Conservation (phyloP, 768 basidiomycete genomes). For the Lentinula lateritia region DNA sequence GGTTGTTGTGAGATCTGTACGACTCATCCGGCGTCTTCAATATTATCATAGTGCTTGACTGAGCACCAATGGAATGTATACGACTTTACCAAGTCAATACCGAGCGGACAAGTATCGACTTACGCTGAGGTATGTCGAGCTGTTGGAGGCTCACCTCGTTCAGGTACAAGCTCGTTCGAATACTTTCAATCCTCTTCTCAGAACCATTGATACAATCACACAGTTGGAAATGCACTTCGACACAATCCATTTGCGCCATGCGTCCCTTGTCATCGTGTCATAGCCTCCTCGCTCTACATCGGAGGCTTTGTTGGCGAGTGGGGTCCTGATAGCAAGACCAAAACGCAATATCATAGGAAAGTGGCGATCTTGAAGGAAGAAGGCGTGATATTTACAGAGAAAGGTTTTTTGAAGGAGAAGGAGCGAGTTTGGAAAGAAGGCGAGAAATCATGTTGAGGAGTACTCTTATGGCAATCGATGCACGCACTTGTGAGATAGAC, state of each 20-base stretch:
- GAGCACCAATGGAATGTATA: constrained; percentile 58
- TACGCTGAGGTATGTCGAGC: constrained; percentile 49
- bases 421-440: not conserved
- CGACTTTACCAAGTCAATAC: constrained; percentile 45
- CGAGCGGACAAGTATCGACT: constrained; percentile 46
- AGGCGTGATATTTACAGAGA: constrained; percentile 43
- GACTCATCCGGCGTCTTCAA: not conserved
- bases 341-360: constrained; percentile 41
- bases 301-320: constrained; percentile 65
- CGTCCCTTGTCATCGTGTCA: constrained; percentile 67
- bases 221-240: constrained; percentile 60
- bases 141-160: constrained; percentile 58
- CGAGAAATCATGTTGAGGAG: too few relatives aligned
- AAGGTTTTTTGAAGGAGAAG: constrained; percentile 32
- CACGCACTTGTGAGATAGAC: too few relatives aligned
- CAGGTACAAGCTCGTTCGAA: constrained; percentile 35
- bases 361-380: constrained; percentile 44
- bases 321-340: constrained; percentile 38
- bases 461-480: too few relatives aligned
- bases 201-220: not conserved
- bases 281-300: constrained; percentile 53
- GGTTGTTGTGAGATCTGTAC: not conserved
- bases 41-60: constrained; percentile 37
- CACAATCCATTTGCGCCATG: constrained; percentile 64
- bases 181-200: not conserved